Base-by-base conservation (phyloP, 1,284 basidiomycete genomes). In the Microstroma glucosiphilum region DNA sequence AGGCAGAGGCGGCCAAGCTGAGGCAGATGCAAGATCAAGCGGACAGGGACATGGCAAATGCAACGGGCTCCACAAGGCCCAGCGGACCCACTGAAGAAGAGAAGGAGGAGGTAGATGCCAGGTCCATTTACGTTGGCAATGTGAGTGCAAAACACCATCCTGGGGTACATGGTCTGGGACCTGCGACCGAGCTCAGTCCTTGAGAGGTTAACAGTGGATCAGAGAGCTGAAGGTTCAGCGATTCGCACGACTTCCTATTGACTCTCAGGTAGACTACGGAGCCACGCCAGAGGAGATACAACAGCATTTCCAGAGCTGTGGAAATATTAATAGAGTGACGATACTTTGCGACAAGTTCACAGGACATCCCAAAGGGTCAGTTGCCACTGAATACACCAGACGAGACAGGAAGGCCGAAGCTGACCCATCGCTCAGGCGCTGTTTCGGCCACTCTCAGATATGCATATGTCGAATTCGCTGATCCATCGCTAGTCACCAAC, bases 281-380 rank as follows among this genome's bases (percentile, higher is more conserved):
- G 90, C 94, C 8, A 96, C 96, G 30, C 96, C 96, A 15, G 96
- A 98, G 81, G 96, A 99, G 80, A 92, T 99, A 62, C 96, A 98
- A 82, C 87, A 86, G 51, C 96, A 98, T 80, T 99, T 99, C 83
- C 90, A 92, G 78, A 88, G 92, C 26, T 97, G 93, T 79, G 96
- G 96, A 6, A 93, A 90, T 21, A 98, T 99, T 81, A 98, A 99
- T 82, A 87, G 96, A 72, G 92, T 99, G 57, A 99, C 96, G 0
- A 99, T 99, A 76, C 86, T 98, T 26, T 98, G 96, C 81, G 96
- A 99, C 85, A 98, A 98, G 83, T 98, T 96, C 81, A 97, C 94
- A 17, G 96, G 96, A 53, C 94, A 97, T 83, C 94, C 96, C 48
- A 98, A 97, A 86, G 96, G 94, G 91, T 93, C 70, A 66, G 87